A percentile compares a stretch with the other conserved stretches of the same genome.
Conservation (phyloP, 2,329 filamentous ascomycete species). For the Colletotrichum eleusines region DNA sequence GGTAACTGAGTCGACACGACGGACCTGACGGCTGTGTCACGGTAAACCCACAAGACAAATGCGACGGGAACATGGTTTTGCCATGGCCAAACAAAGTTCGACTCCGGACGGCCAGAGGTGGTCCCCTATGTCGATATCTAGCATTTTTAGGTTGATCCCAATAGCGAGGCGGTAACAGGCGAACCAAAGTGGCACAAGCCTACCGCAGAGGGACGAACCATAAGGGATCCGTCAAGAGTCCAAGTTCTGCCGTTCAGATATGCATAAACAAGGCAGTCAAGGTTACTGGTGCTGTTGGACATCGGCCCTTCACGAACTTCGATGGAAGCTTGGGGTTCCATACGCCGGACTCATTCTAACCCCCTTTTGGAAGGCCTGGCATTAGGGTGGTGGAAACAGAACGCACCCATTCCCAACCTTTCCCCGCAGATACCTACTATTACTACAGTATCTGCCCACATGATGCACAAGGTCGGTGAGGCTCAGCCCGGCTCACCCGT, state of each 20-base stretch:
- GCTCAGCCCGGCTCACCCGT: constrained; percentile 8
- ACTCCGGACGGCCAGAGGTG: neutral
- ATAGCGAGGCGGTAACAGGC: neutral
- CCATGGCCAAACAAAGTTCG: neutral
- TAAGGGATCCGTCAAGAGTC: neutral
- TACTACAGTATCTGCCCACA: no score
- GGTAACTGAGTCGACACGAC: neutral
- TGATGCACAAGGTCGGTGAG: constrained; percentile 12
- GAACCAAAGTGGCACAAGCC: neutral
- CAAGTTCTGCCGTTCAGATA: no score
- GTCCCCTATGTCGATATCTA: neutral
- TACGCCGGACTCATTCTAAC: no score
- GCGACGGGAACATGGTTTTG: neutral
- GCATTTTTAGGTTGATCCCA: neutral
- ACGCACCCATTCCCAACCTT: constrained; percentile 1
- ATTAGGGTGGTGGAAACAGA: neutral
- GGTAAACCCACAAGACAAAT: neutral
- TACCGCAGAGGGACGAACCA: neutral
- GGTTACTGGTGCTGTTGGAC: neutral
- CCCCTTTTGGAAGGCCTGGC: neutral
- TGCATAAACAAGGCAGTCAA: neutral
- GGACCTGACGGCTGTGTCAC: neutral
- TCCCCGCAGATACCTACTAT: constrained; percentile 19
- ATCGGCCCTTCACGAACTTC: neutral
- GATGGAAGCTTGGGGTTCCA: neutral